Base-by-base conservation (phyloP, 768 basidiomycete species). In the Tulasnella sp. region DNA sequence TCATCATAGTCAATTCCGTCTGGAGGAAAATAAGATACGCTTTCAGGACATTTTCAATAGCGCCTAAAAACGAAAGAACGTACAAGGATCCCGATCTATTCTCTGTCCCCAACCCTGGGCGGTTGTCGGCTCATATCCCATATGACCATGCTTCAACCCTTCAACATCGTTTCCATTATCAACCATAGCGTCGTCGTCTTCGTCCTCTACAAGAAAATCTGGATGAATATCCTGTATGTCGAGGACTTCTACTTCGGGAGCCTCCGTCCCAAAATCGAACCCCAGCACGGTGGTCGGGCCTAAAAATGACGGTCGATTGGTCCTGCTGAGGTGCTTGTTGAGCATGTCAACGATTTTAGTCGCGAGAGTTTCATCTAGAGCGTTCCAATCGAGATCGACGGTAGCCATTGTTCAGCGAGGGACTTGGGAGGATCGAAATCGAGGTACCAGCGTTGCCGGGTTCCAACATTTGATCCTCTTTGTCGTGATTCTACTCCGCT, bases 211-310 rank as follows among this genome's bases (percentile, higher is more conserved):
- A 76, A 98, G 89, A 82, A 99, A 99, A 83, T 97, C 96, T 74
- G 91, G 91, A 85, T 96, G 94, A 78, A 99, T 94, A 86, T 98
- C 95, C 70, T 95, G 88, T 74, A 99, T 85, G 85, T 98, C 98
- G 76, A 93, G 91, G 75, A 99, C 88, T 83, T 98, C 94, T 32
- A 96, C 88, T 79, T 96, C 92, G 5, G 98, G 98, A 3, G 91
- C 83, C 26, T 86, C 86, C 0, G 91, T 89, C 42, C 98, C 98
- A 84, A 99, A 96, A 78, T 95, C 93, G 76, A 99, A 88, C 4
- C 91, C 90, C 1, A 91, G 91, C 77, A 99, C 90, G 79, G 91
- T 89, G 78, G 99, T 90, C 18, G 96, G 95, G 2, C 98, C 98
- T 48, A 99, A 93, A 84, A 96, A 99, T 13, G 95, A 95, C 0